phyloP scores from a whole-genome alignment of 768 basidiomycete genomes.

The Pulveroboletus frians region DNA sequence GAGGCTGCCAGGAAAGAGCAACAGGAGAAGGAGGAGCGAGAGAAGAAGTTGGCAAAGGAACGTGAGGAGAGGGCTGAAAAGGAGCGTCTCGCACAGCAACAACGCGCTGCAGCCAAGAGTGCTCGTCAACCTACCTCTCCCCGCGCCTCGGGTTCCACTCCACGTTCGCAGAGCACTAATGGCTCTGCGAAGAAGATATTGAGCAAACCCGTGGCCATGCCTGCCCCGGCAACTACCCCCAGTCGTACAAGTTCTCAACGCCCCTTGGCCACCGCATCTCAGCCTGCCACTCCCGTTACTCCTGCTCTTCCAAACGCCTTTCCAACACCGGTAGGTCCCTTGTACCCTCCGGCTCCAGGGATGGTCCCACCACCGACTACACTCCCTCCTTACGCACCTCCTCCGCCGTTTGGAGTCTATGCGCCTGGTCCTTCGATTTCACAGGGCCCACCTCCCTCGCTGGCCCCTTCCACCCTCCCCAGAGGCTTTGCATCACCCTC shows the following conservation, averaged over 20 bases:
- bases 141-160: conserved; percentile 45
- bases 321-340: conserved; percentile 41
- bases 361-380: conserved; percentile 39
- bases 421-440: conserved; percentile 42
- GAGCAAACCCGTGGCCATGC: conserved; percentile 39
- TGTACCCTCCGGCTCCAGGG: conserved; percentile 43
- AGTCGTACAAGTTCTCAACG: conserved; percentile 37
- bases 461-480: conserved; percentile 52
- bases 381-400: conserved; percentile 53
- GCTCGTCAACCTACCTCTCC: conserved; percentile 49
- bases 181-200: conserved; percentile 57
- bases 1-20: conserved; percentile 38
- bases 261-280: conserved; percentile 33
- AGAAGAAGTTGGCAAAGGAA: conserved; percentile 60
- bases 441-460: conserved; percentile 38
- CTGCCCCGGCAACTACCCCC: conserved; percentile 30
- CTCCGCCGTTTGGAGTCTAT: conserved; percentile 49
- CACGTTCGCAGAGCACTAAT: conserved; percentile 43
- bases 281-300: conserved; percentile 43
- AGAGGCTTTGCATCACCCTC: conserved; percentile 48
- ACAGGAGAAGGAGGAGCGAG: conserved; percentile 61
- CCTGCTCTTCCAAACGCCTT: conserved; percentile 32
- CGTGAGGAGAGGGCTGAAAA: conserved; percentile 54
- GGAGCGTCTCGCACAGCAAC: conserved; percentile 43
- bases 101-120: conserved; percentile 45